Percentiles rank a stretch among this genome's conserved stretches.
phyloP scores from a whole-genome alignment of 2,329 filamentous ascomycete genomes.

The Aureobasidium leucospermi region DNA sequence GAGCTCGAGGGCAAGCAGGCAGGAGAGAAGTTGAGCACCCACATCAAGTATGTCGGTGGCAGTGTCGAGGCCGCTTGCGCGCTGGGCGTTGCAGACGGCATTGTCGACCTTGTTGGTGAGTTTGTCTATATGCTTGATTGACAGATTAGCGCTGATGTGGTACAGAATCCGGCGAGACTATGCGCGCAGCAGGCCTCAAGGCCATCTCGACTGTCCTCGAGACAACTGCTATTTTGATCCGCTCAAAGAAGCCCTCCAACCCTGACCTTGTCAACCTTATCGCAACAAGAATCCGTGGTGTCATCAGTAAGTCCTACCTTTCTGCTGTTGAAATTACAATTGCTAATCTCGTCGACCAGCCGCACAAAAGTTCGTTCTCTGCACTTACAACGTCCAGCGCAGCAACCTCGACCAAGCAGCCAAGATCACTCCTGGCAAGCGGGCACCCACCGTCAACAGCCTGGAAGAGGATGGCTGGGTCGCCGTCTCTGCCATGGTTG shows the following conservation, averaged over 20 bases:
- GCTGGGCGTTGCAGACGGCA: constrained; percentile 89
- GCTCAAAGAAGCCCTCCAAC: constrained; percentile 77
- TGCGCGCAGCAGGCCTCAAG: constrained; percentile 90
- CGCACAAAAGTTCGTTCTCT: constrained; percentile 87
- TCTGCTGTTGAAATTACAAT: not conserved
- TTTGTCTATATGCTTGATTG: constrained; percentile 19
- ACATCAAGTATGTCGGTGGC: constrained; percentile 88
- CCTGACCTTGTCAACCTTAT: constrained; percentile 76
- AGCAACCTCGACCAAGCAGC: constrained; percentile 58
- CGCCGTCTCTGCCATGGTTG: constrained; percentile 88
- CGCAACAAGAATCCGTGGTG: constrained; percentile 76
- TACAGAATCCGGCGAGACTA: constrained; percentile 91
- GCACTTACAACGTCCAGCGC: constrained; percentile 89
- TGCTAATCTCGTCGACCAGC: constrained; percentile 35
- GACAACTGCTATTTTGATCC: constrained; percentile 83
- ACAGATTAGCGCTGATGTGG: not conserved
- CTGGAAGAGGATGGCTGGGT: constrained; percentile 89
- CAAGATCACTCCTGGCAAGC: constrained; percentile 83
- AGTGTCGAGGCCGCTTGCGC: constrained; percentile 97
- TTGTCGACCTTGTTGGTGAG: constrained; percentile 92
- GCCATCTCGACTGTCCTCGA: constrained; percentile 90
- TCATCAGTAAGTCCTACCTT: constrained; percentile 60
- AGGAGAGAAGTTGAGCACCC: constrained; percentile 55
- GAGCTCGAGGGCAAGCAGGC: constrained; percentile 57
- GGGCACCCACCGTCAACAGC: constrained; percentile 83